These are phyloP conservation scores for Neonectria coccinea DNA, from an alignment of 2,329 filamentous ascomycete genomes.

Conservation along the genomic window DNA sequence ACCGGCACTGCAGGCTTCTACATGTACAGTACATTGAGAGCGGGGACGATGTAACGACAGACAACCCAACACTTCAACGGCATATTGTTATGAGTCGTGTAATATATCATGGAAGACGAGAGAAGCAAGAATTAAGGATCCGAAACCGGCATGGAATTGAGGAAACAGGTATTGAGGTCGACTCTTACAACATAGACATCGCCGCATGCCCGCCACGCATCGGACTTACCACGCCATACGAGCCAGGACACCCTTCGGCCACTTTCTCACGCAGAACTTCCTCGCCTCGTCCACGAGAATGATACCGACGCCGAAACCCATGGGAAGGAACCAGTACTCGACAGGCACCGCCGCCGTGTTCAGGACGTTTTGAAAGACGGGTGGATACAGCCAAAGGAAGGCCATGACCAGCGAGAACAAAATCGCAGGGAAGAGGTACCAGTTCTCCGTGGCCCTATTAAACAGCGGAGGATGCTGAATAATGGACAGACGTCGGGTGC, in stretches of 20 bases:
- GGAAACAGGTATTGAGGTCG: background rate
- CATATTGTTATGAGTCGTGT: background rate
- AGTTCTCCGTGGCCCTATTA: conserved; percentile 73
- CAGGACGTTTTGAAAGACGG: conserved; percentile 70
- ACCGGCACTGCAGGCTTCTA: conserved; percentile 6
- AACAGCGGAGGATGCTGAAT: conserved; percentile 79
- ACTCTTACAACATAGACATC: conserved; percentile 1
- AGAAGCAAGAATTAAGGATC: background rate
- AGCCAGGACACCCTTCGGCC: conserved; percentile 26
- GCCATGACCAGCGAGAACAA: conserved; percentile 76
- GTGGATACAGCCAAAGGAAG: conserved; percentile 77
- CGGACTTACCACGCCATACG: conserved; percentile 29
- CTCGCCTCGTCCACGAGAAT: conserved; percentile 30
- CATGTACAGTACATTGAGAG: conserved; percentile 7
- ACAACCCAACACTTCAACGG: background rate
- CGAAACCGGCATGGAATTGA: background rate
- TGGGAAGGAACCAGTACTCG: conserved; percentile 82
- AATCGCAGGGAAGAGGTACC: conserved; percentile 77
- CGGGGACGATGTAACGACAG: background rate
- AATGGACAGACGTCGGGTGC: conserved; percentile 74
- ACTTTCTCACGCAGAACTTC: conserved; percentile 32
- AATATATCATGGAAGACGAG: background rate
- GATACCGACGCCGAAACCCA: conserved; percentile 69
- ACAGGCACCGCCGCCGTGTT: conserved; percentile 73
- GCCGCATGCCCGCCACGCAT: background rate